These are phyloP conservation scores for Lipomyces anomalus DNA, from an alignment of 805 yeast genomes.

Conservation along the genomic window DNA sequence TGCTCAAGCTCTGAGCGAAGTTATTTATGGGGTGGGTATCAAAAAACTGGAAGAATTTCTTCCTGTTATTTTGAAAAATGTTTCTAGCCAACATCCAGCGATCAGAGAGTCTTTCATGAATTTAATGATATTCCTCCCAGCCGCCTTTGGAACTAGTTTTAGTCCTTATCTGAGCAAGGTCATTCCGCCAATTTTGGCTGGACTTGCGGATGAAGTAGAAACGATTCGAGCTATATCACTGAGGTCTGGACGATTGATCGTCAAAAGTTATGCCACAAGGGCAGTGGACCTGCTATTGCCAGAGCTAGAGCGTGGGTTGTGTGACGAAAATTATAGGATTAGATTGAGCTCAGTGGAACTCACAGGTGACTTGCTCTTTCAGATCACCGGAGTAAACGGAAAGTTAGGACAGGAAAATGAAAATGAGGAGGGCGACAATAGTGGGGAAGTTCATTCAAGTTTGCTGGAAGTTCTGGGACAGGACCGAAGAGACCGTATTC, in stretches of 20 bases:
- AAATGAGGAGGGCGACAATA: conserved; percentile 43
- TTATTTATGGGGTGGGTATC: conserved; percentile 84
- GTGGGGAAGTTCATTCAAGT: conserved; percentile 49
- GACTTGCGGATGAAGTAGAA: conserved; percentile 86
- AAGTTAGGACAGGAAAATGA: conserved; percentile 40
- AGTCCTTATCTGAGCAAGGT: conserved; percentile 80
- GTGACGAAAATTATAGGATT: conserved; percentile 76
- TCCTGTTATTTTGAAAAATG: conserved; percentile 70
- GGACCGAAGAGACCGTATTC: conserved; percentile 79
- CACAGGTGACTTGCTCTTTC: conserved; percentile 90
- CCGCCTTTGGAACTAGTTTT: conserved; percentile 87
- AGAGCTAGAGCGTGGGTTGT: conserved; percentile 83
- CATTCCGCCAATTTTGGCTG: conserved; percentile 86
- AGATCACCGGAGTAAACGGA: conserved; percentile 84
- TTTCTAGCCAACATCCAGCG: conserved; percentile 58
- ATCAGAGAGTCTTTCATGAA: conserved; percentile 93
- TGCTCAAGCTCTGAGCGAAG: conserved; percentile 95
- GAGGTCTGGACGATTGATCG: conserved; percentile 88
- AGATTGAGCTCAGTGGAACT: conserved; percentile 91
- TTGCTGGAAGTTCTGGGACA: conserved; percentile 76
- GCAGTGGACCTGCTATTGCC: conserved; percentile 92
- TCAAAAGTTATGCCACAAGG: conserved; percentile 81
- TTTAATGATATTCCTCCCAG: conserved; percentile 79
- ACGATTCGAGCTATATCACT: conserved; percentile 81
- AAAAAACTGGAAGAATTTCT: conserved; percentile 80